Base-by-base conservation (phyloP, 1,139 yeast genomes). In the Dujonia santamariae region DNA sequence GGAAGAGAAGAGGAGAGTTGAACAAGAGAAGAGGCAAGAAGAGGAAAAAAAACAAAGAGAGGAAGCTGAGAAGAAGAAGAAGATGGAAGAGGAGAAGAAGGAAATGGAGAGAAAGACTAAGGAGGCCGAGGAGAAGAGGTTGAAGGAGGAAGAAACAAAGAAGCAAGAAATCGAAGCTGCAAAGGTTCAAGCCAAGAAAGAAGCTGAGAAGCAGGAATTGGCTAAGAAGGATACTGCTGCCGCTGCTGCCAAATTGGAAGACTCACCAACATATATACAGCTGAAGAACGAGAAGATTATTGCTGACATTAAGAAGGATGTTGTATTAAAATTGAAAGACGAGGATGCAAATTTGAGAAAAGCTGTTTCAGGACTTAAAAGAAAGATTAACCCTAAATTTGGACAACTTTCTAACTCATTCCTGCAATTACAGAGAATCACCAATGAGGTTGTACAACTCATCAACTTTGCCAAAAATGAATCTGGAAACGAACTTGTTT, bases 361-460 rank as follows among this genome's bases (percentile, higher is more conserved):
- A 39, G 59, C 57, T 14, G 61, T 71, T 18, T 70, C 72, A 19
- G 56, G 51, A 53, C 58, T 46, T 36, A 82, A 83, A 51, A 67
- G 97, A 36, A 78, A 81, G 47, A 76, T 92, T 45, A 87, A 87
- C 49, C 95, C 96, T 4, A 84, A 82, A 50, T 78, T 94, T 45
- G 97, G 98, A 9, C 97, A 92, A 59, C 65, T 94, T 39, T 87
- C 97, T 1, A 80, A 80, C 50, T 80, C 90, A 31, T 58, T 54
- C 36, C 37, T 54, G 3, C 96, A 92, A 50, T 65, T 87, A 32
- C 53, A 56, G 2, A 59, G 60, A 21, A 68, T 88, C 14, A 62
- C 71, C 3, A 41, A 48, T 3, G 88, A 80, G 32, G 63, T 92
- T 3, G 50, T 63, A 2, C 58, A 48, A 4, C 53, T 80, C 22